Evolutionary conservation across 2,329 filamentous ascomycete genomes (phyloP), one percentile per base, ranked within the genome.

Genomic region (Monilinia fructigena): DNA sequence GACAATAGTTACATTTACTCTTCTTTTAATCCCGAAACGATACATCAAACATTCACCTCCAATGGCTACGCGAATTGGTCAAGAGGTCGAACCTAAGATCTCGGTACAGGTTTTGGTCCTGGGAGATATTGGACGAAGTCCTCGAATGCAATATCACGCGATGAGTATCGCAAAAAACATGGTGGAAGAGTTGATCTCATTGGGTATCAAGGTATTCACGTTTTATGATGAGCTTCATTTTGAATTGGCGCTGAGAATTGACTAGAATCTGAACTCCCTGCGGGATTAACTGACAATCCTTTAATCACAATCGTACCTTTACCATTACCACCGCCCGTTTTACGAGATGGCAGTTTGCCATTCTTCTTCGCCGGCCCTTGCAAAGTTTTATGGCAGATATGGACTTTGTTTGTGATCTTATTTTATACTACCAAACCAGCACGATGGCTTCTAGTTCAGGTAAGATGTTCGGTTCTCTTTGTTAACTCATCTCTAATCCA

Each of bases 61-160:
- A 11, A 72, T 71, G 45, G 67, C 47, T 14, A 71, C 72, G 18
- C 68, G 70, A 28, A 65, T 74, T 18, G 68, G 65, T n/a, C 68
- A 76, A 47, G 68, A 69, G 14, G 59, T 66, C 68, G 71, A 73
- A 64, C 68, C 71, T 71, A 79, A 82, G 67, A 78, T 80, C 47
- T 84, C 82, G 0, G 84, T 94, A 54, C 92, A 97, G 78, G 86
- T 99, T 63, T 83, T 99, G 20, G 95, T 99, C 23, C 85, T 99
- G 38, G 95, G 95, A 55, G 95, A 99, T 75, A 93, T 99, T 76
- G 95, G 95, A 50, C 87, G 93, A 55, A 98, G 94, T 76, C 95
- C 95, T 60, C 92, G 95, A 66, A 99, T 99, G 94, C 93, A 98
- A 76, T 98, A 99, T 74, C 95, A 99, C 83, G 94, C 94, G 26